A percentile compares a stretch with the other conserved stretches of the same genome.
phyloP scores from a whole-genome alignment of 2,329 filamentous ascomycete species.

The Colletotrichum eremochloae region DNA sequence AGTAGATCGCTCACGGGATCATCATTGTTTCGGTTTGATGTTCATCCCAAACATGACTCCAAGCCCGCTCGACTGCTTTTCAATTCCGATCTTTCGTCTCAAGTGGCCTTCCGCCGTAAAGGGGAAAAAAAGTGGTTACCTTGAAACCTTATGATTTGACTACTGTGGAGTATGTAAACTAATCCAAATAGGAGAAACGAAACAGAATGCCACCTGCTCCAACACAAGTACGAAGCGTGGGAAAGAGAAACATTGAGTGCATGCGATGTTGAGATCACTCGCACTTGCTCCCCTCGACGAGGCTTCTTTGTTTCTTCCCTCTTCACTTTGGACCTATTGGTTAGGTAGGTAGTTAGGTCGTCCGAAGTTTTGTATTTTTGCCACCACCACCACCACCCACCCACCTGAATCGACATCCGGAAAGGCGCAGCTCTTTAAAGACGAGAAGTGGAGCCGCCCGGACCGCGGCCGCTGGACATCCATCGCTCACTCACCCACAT shows the following conservation, averaged over 20 bases:
- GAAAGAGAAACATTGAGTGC: neutral
- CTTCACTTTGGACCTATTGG: neutral
- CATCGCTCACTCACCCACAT: slow-evolving; percentile 7
- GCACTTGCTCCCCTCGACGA: neutral
- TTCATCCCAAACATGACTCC: slow-evolving; percentile 28
- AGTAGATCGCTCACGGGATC: neutral
- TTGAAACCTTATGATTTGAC: neutral
- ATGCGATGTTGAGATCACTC: neutral
- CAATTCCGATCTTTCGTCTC: neutral
- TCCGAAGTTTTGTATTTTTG: slow-evolving; percentile 27
- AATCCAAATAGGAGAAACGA: neutral
- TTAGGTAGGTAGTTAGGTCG: neutral
- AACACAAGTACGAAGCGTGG: neutral
- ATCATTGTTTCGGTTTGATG: slow-evolving; percentile 32
- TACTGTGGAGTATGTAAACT: no score
- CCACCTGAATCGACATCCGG: slow-evolving; percentile 23
- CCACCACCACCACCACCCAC: slow-evolving; percentile 12
- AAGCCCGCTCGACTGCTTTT: neutral
- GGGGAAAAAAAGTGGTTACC: neutral
- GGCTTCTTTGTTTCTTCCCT: neutral
- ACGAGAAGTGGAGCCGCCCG: slow-evolving; percentile 24
- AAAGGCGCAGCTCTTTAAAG: slow-evolving; percentile 14
- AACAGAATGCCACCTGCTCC: neutral
- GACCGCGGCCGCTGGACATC: slow-evolving; percentile 22
- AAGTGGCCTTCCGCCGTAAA: neutral